Evolutionary conservation across 768 basidiomycete species (phyloP), one percentile per base, ranked within the genome.

Genomic region (Mrakia frigida): DNA sequence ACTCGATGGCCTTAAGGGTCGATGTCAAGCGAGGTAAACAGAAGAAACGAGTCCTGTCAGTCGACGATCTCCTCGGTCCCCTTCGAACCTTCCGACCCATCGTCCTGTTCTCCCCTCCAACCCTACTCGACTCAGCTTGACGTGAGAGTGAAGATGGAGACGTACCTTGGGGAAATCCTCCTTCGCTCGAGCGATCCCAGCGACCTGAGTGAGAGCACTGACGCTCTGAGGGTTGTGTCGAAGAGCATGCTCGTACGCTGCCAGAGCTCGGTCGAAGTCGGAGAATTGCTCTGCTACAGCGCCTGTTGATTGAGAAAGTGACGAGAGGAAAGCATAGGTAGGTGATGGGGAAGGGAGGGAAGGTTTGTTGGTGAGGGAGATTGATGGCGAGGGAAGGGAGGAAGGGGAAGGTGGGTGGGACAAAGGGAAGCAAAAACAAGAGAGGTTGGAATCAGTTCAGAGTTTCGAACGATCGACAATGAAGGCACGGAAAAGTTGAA

Each of bases 141-240:
- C 63, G 7, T 18, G 2, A 39, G 31, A 9, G 39, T 5, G 46
- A 21, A 50, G 46, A 50, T 14, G 46, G 25, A 80, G 80, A 82
- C 87, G 83, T 82, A 93, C 93, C 89, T 93, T 95, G 84, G 92
- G 90, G 85, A 95, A 97, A 84, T 98, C 93, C 85, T 99, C 96
- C 83, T 92, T 93, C 87, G 94, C 93, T 86, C 96, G 90, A 84
- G 93, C 94, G 84, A 98, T 96, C 79, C 92, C 91, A 82, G 95
- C 96, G 59, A 96, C 92, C 83, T 94, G 92, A 53, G 92, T 94
- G 79, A 98, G 89, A 59, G 93, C 94, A 81, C 90, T 87, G 79
- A 96, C 87, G 81, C 92, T 95, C 84, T 89, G 88, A 81, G 94
- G 91, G 82, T 98, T 98, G 86, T 98, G 94, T 84, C 94, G 90